A percentile compares a stretch with the other conserved stretches of the same genome.
These are phyloP conservation scores for Picochlorum sp. DNA, from an alignment of 139 green algal species.

Conservation along the genomic window DNA sequence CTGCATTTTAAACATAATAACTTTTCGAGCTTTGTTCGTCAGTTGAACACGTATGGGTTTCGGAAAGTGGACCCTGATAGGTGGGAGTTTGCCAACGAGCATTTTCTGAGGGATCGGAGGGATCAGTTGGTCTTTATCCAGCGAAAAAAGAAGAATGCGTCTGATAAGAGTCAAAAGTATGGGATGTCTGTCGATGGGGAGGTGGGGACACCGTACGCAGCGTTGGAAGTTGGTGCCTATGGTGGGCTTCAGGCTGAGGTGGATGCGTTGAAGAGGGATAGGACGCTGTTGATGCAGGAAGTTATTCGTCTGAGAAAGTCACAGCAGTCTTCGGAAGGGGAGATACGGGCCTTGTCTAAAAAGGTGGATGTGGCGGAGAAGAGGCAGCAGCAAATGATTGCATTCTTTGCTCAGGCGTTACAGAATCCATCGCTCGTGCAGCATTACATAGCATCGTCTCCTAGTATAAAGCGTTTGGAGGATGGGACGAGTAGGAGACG, in stretches of 20 bases:
- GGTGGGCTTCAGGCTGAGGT: conserved; percentile 61
- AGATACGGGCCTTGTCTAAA: conserved; percentile 49
- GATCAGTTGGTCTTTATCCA: conserved; percentile 78
- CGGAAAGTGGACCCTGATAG: conserved; percentile 91
- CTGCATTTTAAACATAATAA: conserved; percentile 97
- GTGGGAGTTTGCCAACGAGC: conserved; percentile 96
- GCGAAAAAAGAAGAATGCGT: conserved; percentile 48
- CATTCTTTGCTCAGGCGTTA: conserved; percentile 65
- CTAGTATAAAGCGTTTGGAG: conserved; percentile 30
- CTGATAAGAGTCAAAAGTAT: background rate
- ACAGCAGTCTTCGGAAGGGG: conserved; percentile 47
- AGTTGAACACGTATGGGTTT: conserved; percentile 98
- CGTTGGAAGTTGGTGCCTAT: conserved; percentile 65
- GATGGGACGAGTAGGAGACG: conserved; percentile 32
- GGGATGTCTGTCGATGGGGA: background rate
- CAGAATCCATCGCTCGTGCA: conserved; percentile 72
- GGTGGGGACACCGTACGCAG: background rate
- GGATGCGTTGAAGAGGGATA: conserved; percentile 77
- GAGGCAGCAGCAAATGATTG: conserved; percentile 74
- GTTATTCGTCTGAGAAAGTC: conserved; percentile 71
- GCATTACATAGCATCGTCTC: conserved; percentile 37
- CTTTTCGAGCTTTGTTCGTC: conserved; percentile 90
- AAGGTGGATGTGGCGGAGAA: conserved; percentile 60
- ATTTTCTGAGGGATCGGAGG: conserved; percentile 64
- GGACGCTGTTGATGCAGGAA: conserved; percentile 80